phyloP scores from a whole-genome alignment of 169 alveolate genomes.

The Eimeria maxima region DNA sequence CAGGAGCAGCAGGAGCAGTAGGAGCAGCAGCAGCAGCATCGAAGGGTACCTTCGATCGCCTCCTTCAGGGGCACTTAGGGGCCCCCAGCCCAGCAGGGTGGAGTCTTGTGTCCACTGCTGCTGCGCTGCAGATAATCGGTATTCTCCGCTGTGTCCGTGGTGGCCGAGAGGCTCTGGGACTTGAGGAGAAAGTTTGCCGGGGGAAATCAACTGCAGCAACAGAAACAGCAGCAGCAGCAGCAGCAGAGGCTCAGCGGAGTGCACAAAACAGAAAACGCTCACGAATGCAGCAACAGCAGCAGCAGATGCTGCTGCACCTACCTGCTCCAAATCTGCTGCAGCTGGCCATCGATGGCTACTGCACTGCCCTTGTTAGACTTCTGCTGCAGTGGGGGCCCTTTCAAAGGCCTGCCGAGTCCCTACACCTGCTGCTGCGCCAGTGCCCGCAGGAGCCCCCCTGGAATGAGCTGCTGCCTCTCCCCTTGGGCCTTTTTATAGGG shows the following conservation, averaged over 20 bases:
- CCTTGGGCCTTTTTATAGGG: neutral
- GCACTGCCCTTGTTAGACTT: neutral
- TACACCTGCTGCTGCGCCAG: conserved; percentile 33
- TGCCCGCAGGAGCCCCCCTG: neutral
- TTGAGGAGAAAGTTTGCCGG: neutral
- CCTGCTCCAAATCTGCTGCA: neutral
- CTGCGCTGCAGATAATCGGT: neutral
- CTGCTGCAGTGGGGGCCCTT: neutral
- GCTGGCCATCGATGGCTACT: neutral
- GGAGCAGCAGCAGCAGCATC: conserved; percentile 22
- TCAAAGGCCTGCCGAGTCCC: neutral
- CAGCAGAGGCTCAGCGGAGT: neutral
- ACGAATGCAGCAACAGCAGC: conserved; percentile 18
- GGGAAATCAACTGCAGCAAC: neutral
- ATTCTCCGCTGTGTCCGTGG: conserved; percentile 7
- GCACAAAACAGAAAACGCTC: neutral
- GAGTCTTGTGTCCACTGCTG: neutral
- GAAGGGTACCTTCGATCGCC: neutral
- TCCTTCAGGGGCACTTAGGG: conserved; percentile 9
- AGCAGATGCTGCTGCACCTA: neutral
- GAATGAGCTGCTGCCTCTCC: neutral
- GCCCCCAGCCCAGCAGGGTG: neutral
- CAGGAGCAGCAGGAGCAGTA: neutral
- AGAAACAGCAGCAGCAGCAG: neutral
- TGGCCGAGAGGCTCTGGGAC: conserved; percentile 22